Evolutionary conservation across 208 protist genomes (phyloP).

Genomic region (Trypanosoma brucei): DNA sequence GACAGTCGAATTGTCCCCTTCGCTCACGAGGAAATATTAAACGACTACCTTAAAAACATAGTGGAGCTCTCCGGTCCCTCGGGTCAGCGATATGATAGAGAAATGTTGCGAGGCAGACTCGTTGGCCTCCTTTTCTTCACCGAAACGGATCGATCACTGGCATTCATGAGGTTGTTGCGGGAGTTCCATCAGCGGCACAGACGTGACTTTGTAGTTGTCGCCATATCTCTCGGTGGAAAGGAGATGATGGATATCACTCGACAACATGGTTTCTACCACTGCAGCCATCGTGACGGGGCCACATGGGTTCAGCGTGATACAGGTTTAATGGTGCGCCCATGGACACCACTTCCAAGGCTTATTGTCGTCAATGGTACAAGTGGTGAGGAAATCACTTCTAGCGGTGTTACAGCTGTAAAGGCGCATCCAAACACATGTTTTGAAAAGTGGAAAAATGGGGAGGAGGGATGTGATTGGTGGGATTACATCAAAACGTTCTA

Average conservation of each 20-base stretch:
- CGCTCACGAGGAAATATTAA: slow-evolving; percentile 51
- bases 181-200: slow-evolving; percentile 43
- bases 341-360: slow-evolving; percentile 55
- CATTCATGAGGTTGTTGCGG: slow-evolving; percentile 63
- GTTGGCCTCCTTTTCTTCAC: slow-evolving; percentile 81
- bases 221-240: slow-evolving; percentile 52
- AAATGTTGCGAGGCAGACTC: slow-evolving; percentile 64
- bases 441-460: slow-evolving; percentile 40
- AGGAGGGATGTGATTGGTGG: slow-evolving; percentile 31
- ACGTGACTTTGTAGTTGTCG: slow-evolving; percentile 73
- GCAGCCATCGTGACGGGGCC: slow-evolving; percentile 63
- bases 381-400: slow-evolving; percentile 54
- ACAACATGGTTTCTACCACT: slow-evolving; percentile 78
- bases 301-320: slow-evolving; percentile 68
- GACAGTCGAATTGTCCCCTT: slow-evolving; percentile 63
- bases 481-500: slow-evolving; percentile 37
- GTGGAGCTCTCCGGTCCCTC: slow-evolving; percentile 41
- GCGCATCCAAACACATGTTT: slow-evolving; percentile 64
- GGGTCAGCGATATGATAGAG: slow-evolving; percentile 32
- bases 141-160: slow-evolving; percentile 55
- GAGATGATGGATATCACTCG: slow-evolving; percentile 69
- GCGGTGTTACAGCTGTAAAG: slow-evolving; percentile 63
- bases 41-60: slow-evolving; percentile 72
- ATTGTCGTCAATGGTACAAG: slow-evolving; percentile 63
- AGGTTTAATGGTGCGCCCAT: slow-evolving; percentile 41